Base-by-base conservation (phyloP, 75 land plant species). In the Picea sitchensis region DNA sequence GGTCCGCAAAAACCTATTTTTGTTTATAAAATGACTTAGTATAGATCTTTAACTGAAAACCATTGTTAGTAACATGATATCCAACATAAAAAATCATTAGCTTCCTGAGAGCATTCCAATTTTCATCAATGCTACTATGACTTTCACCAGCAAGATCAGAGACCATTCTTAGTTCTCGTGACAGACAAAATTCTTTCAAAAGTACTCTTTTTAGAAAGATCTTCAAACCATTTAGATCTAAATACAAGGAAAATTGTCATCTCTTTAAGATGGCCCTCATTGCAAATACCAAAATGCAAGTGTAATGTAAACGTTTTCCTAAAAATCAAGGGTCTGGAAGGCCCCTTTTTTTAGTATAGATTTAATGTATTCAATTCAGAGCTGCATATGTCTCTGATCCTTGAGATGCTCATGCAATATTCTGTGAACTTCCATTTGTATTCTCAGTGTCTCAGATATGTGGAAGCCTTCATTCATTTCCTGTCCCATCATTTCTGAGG, bases 391-490 rank as follows among this genome's bases (percentile, higher is more conserved):
- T 26, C 26, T 26, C 26, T 26, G 26, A 26, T 26, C 99, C 95
- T 96, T 97, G 34, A 96, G 82, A 79, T 96, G 97, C 83, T 96
- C 95, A 72, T 94, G 97, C 13, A 96, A 81, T 61, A 93, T 89
- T 72, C 92, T 91, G 61, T 96, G 95, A 47, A 96, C 95, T 80
- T 96, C 99, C 95, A 96, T 92, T 84, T 96, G 99, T 93, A 94
- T 86, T 82, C 98, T 84, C 57, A 92, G 80, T 47, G 93, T 93
- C 80, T 94, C 92, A 30, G 83, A 77, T 31, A 94, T 89, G 73
- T 91, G 91, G 36, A 76, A 68, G 80, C 87, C 82, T 90, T 91
- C 89, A 32, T 78, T 86, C 84, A 87, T 84, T n/a, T 61, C 85
- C 17, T 89, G 87, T 59, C 79, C 76, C 77, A 91, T 87, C 79